Evolutionary conservation across 1,284 basidiomycete genomes (phyloP).

Genomic region (Cryptococcus amylolentus): DNA sequence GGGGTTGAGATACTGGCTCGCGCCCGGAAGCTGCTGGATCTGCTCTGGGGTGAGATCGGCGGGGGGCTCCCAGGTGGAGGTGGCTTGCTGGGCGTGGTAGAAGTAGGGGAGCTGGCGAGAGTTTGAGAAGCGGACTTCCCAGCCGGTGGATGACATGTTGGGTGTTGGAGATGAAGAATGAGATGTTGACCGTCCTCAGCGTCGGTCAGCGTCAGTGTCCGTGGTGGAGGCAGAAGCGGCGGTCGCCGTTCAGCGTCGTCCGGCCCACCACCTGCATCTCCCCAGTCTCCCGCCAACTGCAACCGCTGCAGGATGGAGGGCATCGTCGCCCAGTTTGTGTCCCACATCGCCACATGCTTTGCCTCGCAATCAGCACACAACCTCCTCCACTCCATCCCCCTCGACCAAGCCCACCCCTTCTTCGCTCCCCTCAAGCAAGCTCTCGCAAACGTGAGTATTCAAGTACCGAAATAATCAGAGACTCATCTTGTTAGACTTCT

Average conservation of each 20-base stretch:
- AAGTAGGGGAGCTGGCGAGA: conserved; percentile 82
- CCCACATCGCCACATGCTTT: conserved; percentile 18
- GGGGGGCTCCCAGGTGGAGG: conserved; percentile 83
- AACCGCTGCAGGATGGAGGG: conserved; percentile 7
- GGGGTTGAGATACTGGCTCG: conserved; percentile 53
- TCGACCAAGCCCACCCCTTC: conserved; percentile 25
- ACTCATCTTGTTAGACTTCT: not conserved
- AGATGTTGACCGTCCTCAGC: too few species aligned
- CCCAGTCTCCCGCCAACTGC: too few species aligned
- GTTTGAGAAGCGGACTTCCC: conserved; percentile 81
- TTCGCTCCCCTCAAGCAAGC: conserved; percentile 26
- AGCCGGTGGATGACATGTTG: conserved; percentile 40
- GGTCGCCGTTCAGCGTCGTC: too few species aligned
- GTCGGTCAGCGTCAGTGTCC: too few species aligned
- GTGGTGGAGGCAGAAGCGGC: too few species aligned
- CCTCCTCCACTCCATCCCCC: conserved; percentile 25
- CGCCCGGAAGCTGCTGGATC: conserved; percentile 66
- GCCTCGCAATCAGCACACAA: conserved; percentile 13
- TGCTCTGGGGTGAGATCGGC: conserved; percentile 62
- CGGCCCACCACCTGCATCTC: too few species aligned
- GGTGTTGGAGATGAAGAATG: too few species aligned
- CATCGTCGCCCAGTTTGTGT: conserved; percentile 19
- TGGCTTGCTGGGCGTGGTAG: conserved; percentile 67
- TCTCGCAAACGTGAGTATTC: not conserved
- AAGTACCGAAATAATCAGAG: too few species aligned